Conservation (phyloP, 208 protist species). For the Wallacemonas rigidus region DNA sequence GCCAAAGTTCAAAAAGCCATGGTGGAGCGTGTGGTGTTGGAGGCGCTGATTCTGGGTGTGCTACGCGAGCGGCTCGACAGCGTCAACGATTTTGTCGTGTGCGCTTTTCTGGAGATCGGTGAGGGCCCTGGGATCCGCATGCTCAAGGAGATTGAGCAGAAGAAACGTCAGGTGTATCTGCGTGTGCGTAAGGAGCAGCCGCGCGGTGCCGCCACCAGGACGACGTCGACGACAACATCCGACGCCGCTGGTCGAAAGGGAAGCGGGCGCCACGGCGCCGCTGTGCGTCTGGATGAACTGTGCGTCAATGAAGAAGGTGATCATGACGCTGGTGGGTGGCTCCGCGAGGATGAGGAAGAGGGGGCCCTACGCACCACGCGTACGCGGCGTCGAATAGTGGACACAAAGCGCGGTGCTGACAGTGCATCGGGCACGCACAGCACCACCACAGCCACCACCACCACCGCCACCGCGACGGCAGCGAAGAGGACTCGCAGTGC, state of each 20-base stretch:
- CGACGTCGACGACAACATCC: background rate
- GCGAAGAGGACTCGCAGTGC: background rate
- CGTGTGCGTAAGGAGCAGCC: conserved; percentile 45
- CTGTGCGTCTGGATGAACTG: conserved; percentile 6
- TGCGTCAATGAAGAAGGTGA: conserved; percentile 1
- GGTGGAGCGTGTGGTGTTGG: conserved; percentile 72
- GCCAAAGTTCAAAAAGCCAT: conserved; percentile 44
- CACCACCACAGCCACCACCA: background rate
- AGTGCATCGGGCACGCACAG: too few species aligned
- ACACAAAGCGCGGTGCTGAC: background rate
- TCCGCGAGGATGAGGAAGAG: conserved; percentile 8
- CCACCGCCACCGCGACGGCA: background rate
- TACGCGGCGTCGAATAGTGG: conserved; percentile 1
- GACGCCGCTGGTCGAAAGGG: background rate
- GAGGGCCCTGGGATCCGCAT: conserved; percentile 43
- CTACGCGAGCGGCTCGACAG: conserved; percentile 76
- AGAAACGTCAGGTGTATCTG: conserved; percentile 31
- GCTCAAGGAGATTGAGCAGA: conserved; percentile 41
- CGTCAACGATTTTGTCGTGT: conserved; percentile 71
- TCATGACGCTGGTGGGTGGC: background rate
- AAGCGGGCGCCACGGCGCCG: background rate
- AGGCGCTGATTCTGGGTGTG: conserved; percentile 63
- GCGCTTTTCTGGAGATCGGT: conserved; percentile 65
- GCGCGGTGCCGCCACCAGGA: background rate
- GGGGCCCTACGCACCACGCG: conserved; percentile 14